Evolutionary conservation across 2,329 filamentous ascomycete genomes (phyloP), one percentile per base, ranked within the genome.

Genomic region (Mycosphaerella arachidis): DNA sequence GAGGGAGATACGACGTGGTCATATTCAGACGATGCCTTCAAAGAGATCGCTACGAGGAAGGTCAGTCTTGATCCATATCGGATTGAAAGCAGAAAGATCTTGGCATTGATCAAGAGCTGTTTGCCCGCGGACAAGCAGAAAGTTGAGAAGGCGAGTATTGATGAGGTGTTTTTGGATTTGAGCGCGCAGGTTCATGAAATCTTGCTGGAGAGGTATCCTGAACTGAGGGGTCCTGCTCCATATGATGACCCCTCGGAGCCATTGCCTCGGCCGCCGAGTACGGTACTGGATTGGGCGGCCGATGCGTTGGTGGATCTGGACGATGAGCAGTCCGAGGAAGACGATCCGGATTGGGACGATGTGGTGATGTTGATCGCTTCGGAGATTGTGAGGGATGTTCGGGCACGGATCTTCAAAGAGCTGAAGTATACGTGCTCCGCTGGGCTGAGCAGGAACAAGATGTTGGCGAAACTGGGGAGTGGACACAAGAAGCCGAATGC

Each of bases 311-410:
- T 66, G 0, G 63, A 66, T 48, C 43, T 66, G 57, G 87, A 94
- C 65, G 81, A 85, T 43, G 79, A 80, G 27, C 84, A 92, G 62
- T 84, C 84, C 10, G 92, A 96, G 74, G 83, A 87, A 20, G 83
- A 88, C 66, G 89, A 95, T 70, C 91, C 91, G 0, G 94, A 99
- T 75, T 99, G 94, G 94, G 93, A 99, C 73, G 94, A 99, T 78
- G 83, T 97, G 65, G 89, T 85, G 16, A 89, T 96, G 72, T 80
- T 91, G 31, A 85, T 97, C 69, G 94, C 90, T 0, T 92, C 92
- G 1, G 92, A 97, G 71, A 94, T 97, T 68, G 86, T 97, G 35
- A 85, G 91, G 20, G 82, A 85, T 61, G 83, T 97, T 18, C 85
- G 94, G 54, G 79, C 80, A 24, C 79, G 83, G 54, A 82, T 99